These are phyloP conservation scores for Rhodotorula sp. DNA, from an alignment of 1,284 basidiomycete species.

Conservation along the genomic window DNA sequence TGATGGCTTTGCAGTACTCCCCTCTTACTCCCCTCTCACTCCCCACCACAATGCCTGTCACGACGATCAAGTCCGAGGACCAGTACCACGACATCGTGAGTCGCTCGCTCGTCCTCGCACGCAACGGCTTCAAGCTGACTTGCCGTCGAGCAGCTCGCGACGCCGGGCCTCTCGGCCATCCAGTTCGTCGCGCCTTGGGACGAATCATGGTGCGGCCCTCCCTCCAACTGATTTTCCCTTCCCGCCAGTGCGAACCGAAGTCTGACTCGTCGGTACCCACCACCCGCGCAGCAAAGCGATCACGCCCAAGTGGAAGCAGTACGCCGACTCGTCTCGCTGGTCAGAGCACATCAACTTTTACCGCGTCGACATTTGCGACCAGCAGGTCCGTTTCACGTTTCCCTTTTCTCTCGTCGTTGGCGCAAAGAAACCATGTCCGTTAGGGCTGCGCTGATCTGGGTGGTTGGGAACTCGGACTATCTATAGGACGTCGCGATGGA, in stretches of 20 bases:
- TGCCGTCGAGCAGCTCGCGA: neutral
- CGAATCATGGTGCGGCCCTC: constrained; percentile 19
- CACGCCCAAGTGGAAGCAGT: constrained; percentile 30
- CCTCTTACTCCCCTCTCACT: neutral
- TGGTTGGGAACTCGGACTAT: too few relatives aligned
- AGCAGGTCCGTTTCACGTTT: constrained; percentile 16
- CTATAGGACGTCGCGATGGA: constrained; percentile 35
- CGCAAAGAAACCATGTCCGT: too few relatives aligned
- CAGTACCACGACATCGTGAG: constrained; percentile 31
- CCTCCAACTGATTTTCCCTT: neutral
- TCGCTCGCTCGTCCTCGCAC: neutral
- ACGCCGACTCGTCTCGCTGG: constrained; percentile 15
- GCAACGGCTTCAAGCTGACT: neutral
- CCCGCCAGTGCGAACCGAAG: neutral
- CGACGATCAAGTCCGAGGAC: constrained; percentile 16
- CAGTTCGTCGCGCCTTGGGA: constrained; percentile 35
- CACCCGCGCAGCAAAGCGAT: constrained; percentile 23
- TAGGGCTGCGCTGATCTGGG: neutral
- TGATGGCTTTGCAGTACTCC: neutral
- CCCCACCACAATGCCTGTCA: constrained; percentile 25
- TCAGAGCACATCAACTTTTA: constrained; percentile 25
- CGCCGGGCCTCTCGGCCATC: constrained; percentile 6
- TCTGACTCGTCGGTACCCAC: neutral
- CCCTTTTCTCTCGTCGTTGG: neutral
- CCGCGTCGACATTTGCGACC: constrained; percentile 37